A percentile compares a stretch with the other conserved stretches of the same genome.
phyloP scores from a whole-genome alignment of 352 stramenopile species.

The Phytopythium mirpurense region DNA sequence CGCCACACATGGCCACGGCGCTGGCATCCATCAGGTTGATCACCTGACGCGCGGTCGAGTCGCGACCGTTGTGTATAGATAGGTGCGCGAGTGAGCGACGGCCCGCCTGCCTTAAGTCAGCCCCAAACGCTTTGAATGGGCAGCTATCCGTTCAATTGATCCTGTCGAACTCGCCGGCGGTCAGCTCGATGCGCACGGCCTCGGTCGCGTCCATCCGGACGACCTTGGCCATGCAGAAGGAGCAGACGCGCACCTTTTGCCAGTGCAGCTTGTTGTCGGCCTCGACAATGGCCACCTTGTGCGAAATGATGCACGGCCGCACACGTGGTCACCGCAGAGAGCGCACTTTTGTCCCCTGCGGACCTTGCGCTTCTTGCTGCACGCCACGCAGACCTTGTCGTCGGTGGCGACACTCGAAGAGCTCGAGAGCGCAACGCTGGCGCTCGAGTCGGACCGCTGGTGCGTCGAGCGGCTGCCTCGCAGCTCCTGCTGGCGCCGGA shows the following conservation, averaged over 20 bases:
- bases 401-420: background rate
- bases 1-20: constrained; percentile 19
- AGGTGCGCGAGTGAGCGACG: no score
- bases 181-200: constrained; percentile 19
- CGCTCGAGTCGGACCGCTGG: background rate
- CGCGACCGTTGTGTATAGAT: background rate
- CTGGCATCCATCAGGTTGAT: constrained; percentile 24
- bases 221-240: constrained; percentile 28
- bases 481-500: constrained; percentile 1
- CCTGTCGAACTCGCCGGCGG: constrained; percentile 17
- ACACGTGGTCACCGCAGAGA: constrained; percentile 19
- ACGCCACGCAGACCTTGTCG: constrained; percentile 3
- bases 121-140: no score
- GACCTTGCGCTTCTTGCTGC: constrained; percentile 6
- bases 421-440: background rate
- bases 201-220: constrained; percentile 20
- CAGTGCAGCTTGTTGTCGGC: constrained; percentile 24
- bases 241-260: constrained; percentile 21
- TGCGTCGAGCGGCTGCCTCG: background rate
- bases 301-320: constrained; percentile 18
- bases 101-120: no score
- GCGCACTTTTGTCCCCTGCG: constrained; percentile 20
- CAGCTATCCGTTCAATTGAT: background rate
- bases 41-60: background rate
- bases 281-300: constrained; percentile 24